These are phyloP conservation scores for Drechslerella stenobrocha DNA, from an alignment of 2,329 filamentous ascomycete genomes.

Conservation along the genomic window DNA sequence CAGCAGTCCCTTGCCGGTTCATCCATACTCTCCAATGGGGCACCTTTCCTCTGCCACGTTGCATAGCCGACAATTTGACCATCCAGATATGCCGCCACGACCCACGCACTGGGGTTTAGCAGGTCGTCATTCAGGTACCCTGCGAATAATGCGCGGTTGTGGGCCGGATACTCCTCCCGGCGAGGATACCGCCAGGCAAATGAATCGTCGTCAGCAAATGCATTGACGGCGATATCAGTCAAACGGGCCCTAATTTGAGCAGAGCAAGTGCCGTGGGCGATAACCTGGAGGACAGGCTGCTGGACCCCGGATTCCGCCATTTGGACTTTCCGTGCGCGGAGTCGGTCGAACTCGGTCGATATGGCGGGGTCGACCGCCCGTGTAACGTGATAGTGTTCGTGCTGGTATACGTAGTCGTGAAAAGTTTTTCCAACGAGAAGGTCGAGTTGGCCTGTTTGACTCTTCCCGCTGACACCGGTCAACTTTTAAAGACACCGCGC, in stretches of 20 bases:
- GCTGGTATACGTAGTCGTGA: not conserved
- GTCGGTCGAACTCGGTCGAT: not conserved
- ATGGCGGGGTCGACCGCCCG: not conserved
- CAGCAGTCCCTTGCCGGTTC: slow-evolving; percentile 23
- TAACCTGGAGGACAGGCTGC: slow-evolving; percentile 13
- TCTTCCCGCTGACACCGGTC: no score
- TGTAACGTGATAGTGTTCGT: not conserved
- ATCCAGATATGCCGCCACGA: slow-evolving; percentile 32
- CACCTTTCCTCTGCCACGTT: slow-evolving; percentile 27
- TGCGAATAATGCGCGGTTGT: slow-evolving; percentile 26
- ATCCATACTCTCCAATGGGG: not conserved
- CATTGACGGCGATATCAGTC: slow-evolving; percentile 9
- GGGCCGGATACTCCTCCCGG: slow-evolving; percentile 16
- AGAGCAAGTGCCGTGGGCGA: slow-evolving; percentile 28
- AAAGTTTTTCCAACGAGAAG: not conserved
- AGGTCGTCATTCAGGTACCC: slow-evolving; percentile 24
- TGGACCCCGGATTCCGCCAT: not conserved
- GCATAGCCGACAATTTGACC: slow-evolving; percentile 20
- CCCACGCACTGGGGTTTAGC: slow-evolving; percentile 26
- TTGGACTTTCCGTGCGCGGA: not conserved
- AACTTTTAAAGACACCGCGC: no score
- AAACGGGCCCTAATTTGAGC: slow-evolving; percentile 1
- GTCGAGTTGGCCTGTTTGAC: no score
- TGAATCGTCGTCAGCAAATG: slow-evolving; percentile 25
- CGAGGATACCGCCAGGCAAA: slow-evolving; percentile 36